These are phyloP conservation scores for Termitomyces heimii DNA, from an alignment of 768 basidiomycete genomes.

Conservation along the genomic window DNA sequence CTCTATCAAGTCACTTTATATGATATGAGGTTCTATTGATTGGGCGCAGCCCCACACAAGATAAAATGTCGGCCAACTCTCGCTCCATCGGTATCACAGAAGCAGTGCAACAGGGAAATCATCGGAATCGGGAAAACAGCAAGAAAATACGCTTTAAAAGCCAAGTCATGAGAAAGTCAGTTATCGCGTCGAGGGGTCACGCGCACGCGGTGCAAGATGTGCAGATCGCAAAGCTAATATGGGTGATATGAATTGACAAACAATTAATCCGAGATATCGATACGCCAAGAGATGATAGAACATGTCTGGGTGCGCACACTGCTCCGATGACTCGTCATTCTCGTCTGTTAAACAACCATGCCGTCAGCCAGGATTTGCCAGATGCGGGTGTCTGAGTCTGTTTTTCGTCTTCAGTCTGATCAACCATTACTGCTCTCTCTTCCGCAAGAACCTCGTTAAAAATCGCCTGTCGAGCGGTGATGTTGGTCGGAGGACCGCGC, in stretches of 20 bases:
- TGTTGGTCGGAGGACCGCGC: slow-evolving; percentile 27
- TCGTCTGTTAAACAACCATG: slow-evolving; percentile 56
- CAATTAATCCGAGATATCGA: slow-evolving; percentile 35
- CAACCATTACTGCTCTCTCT: slow-evolving; percentile 51
- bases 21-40: not conserved
- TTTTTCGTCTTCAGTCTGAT: slow-evolving; percentile 50
- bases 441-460: slow-evolving; percentile 66
- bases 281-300: slow-evolving; percentile 19
- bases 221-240: slow-evolving; percentile 16
- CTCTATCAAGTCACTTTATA: slow-evolving; percentile 5
- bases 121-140: slow-evolving; percentile 28
- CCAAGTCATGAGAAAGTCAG: slow-evolving; percentile 8
- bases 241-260: slow-evolving; percentile 19
- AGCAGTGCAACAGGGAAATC: slow-evolving; percentile 26
- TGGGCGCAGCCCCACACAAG: slow-evolving; percentile 7
- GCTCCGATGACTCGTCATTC: slow-evolving; percentile 17
- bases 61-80: slow-evolving; percentile 27
- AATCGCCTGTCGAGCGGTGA: slow-evolving; percentile 61
- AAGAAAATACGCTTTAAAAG: slow-evolving; percentile 3
- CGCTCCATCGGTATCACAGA: slow-evolving; percentile 18
- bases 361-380: slow-evolving; percentile 54
- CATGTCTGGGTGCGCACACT: slow-evolving; percentile 16
- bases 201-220: slow-evolving; percentile 14
- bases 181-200: slow-evolving; percentile 16
- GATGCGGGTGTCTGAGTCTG: slow-evolving; percentile 36